These are phyloP conservation scores for Pulveroboletus sp. DNA, from an alignment of 768 basidiomycete genomes.

Conservation along the genomic window DNA sequence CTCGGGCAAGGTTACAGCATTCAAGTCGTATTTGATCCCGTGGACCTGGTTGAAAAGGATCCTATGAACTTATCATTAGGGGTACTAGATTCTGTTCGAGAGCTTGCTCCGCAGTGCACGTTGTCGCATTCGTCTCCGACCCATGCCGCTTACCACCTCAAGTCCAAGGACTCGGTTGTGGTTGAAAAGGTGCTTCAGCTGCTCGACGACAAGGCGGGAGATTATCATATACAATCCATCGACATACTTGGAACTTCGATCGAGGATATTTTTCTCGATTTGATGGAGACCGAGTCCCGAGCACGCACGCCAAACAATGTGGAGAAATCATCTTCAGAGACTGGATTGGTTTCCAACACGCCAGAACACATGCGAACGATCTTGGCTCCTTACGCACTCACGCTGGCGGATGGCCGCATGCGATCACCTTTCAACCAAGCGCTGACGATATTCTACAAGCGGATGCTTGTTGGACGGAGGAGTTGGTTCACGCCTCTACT, in stretches of 20 bases:
- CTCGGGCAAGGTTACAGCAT: slow-evolving; percentile 74
- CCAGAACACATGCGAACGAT: slow-evolving; percentile 1
- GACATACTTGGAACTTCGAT: slow-evolving; percentile 73
- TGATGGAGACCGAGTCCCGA: slow-evolving; percentile 50
- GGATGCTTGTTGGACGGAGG: slow-evolving; percentile 56
- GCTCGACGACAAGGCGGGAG: slow-evolving; percentile 44
- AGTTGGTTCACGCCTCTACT: slow-evolving; percentile 69
- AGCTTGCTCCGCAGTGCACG: slow-evolving; percentile 45
- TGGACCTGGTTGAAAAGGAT: slow-evolving; percentile 30
- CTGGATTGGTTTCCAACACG: neutral
- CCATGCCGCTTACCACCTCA: slow-evolving; percentile 54
- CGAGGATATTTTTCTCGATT: slow-evolving; percentile 76
- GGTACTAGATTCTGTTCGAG: slow-evolving; percentile 42
- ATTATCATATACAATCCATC: slow-evolving; percentile 47
- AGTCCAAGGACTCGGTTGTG: slow-evolving; percentile 51
- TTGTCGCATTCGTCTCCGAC: slow-evolving; percentile 41
- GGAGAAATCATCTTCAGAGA: slow-evolving; percentile 12
- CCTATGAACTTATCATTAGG: slow-evolving; percentile 15
- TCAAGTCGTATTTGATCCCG: slow-evolving; percentile 46
- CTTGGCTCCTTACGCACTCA: slow-evolving; percentile 9
- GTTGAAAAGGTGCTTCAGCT: slow-evolving; percentile 57
- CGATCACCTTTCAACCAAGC: slow-evolving; percentile 63
- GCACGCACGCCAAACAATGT: slow-evolving; percentile 24
- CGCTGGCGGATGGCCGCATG: slow-evolving; percentile 45
- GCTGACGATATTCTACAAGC: slow-evolving; percentile 72